Conservation (phyloP, 495 filamentous ascomycete species). For the Thermochaetoides thermophila region DNA sequence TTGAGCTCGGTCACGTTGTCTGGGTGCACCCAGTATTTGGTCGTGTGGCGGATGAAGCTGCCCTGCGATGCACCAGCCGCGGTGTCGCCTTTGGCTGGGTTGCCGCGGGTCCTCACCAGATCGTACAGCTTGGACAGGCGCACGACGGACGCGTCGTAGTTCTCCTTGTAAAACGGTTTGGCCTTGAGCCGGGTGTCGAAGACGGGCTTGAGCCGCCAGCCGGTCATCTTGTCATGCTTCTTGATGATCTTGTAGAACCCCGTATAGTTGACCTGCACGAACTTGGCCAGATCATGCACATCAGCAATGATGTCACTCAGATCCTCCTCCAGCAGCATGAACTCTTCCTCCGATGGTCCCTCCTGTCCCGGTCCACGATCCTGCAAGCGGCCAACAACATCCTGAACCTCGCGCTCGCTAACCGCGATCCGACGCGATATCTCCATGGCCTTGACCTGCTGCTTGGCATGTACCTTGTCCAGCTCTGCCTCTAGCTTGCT, state of each 20-base stretch:
- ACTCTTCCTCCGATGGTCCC: slow-evolving; percentile 74
- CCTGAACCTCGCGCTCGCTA: slow-evolving; percentile 75
- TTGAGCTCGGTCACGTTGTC: slow-evolving; percentile 98
- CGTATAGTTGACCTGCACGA: slow-evolving; percentile 95
- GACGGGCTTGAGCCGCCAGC: slow-evolving; percentile 84
- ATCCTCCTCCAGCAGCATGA: slow-evolving; percentile 84
- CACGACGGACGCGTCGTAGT: slow-evolving; percentile 92
- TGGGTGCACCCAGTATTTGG: slow-evolving; percentile 98
- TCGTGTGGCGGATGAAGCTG: slow-evolving; percentile 93
- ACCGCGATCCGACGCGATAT: slow-evolving; percentile 78
- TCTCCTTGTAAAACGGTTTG: slow-evolving; percentile 95
- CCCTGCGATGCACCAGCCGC: slow-evolving; percentile 83
- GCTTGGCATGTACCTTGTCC: slow-evolving; percentile 93
- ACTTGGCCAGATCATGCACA: slow-evolving; percentile 96
- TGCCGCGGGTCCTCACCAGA: slow-evolving; percentile 78
- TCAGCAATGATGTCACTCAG: slow-evolving; percentile 97
- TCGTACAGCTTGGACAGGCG: slow-evolving; percentile 95
- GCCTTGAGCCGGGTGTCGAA: slow-evolving; percentile 87
- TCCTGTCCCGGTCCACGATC: slow-evolving; percentile 38
- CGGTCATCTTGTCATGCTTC: slow-evolving; percentile 98
- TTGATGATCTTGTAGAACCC: slow-evolving; percentile 99
- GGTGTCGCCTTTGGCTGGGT: slow-evolving; percentile 82
- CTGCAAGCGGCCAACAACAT: slow-evolving; percentile 64
- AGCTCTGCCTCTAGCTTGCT: slow-evolving; percentile 74
- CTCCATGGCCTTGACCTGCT: slow-evolving; percentile 87